A percentile compares a stretch with the other conserved stretches of the same genome.
Conservation (phyloP, 129 eudicot genomes). For the Silybum marianum region DNA sequence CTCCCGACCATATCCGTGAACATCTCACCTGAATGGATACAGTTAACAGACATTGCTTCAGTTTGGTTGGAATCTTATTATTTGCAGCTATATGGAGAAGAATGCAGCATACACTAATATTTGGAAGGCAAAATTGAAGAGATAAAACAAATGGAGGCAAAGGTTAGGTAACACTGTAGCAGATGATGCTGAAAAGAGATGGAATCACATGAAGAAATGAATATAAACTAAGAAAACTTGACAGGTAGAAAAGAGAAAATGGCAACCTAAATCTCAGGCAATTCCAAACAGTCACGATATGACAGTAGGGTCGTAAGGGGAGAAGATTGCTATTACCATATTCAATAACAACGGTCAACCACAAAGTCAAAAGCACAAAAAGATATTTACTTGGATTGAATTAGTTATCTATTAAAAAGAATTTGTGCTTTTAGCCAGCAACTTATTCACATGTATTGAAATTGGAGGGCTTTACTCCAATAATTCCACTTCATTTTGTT, state of each 20-base stretch:
- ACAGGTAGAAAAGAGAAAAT: no score
- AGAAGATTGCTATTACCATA: neutral
- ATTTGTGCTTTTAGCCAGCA: neutral
- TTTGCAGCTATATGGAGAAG: neutral
- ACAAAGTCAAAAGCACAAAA: neutral
- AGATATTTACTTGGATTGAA: neutral
- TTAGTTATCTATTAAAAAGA: neutral
- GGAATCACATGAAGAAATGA: no score
- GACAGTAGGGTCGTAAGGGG: neutral
- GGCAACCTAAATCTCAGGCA: no score
- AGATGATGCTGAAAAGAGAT: neutral
- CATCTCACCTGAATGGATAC: conserved; percentile 63
- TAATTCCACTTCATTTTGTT: neutral
- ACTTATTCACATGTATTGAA: conserved; percentile 9
- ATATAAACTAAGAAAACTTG: no score
- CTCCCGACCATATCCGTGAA: conserved; percentile 94
- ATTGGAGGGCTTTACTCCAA: neutral
- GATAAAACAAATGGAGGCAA: neutral
- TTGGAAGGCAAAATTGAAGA: neutral
- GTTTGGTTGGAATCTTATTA: neutral
- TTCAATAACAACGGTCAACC: neutral
- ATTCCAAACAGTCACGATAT: no score
- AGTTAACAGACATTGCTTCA: conserved; percentile 21
- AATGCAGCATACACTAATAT: neutral
- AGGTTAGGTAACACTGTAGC: neutral